Conservation (phyloP, 331 rosid genomes). For the Spiraea crenata region DNA sequence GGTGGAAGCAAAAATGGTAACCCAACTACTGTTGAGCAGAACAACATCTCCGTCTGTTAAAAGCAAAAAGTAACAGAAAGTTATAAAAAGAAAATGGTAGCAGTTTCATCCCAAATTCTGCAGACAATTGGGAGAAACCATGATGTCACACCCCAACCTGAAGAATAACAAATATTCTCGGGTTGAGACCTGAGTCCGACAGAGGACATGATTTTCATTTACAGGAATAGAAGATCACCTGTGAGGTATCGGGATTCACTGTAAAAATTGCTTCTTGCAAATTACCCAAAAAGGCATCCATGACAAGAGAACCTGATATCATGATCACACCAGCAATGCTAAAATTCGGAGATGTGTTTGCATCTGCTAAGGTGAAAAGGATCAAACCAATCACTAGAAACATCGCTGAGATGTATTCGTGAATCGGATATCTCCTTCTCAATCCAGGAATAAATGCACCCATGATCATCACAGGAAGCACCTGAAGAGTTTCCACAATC, state of each 20-base stretch:
- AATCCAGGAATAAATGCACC: slow-evolving; percentile 62
- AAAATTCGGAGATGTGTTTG: slow-evolving; percentile 62
- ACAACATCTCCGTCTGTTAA: slow-evolving; percentile 60
- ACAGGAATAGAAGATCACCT: slow-evolving; percentile 20
- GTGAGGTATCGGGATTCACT: slow-evolving; percentile 57
- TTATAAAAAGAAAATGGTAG: not conserved
- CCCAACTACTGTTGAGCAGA: slow-evolving; percentile 65
- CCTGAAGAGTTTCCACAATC: slow-evolving; percentile 34
- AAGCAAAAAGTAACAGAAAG: not conserved
- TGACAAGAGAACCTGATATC: slow-evolving; percentile 57
- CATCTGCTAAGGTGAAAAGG: slow-evolving; percentile 66
- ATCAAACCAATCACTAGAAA: slow-evolving; percentile 56
- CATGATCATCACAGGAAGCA: slow-evolving; percentile 65
- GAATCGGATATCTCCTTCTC: slow-evolving; percentile 56
- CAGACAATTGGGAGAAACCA: not conserved
- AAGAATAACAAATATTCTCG: too few species aligned
- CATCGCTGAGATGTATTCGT: slow-evolving; percentile 52
- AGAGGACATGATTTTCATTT: not conserved
- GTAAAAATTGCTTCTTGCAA: slow-evolving; percentile 69
- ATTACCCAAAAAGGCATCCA: slow-evolving; percentile 68
- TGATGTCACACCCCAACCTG: too few species aligned
- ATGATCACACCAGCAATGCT: slow-evolving; percentile 48
- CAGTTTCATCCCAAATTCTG: not conserved
- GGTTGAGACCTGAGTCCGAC: too few species aligned
- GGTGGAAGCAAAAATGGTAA: slow-evolving; percentile 52